Base-by-base conservation (phyloP, 1,139 yeast genomes). In the Blastobotrys elegans region DNA sequence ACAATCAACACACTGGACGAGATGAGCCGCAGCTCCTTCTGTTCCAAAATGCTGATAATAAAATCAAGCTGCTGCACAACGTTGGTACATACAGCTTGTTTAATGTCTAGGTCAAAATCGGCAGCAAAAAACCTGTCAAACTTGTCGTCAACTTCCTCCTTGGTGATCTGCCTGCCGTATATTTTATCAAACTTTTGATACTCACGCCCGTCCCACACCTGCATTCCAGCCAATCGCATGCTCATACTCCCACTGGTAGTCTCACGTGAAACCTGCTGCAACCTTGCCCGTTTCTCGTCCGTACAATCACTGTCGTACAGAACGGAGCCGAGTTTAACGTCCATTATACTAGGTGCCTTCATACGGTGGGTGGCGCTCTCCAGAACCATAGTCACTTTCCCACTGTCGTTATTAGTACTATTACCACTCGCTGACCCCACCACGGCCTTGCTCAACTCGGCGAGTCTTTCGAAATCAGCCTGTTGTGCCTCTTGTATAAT, bases 181-280 rank as follows among this genome's bases (percentile, higher is more conserved):
- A 66, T 59, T 63, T 89, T 90, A 58, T 84, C 79, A 54, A 34
- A 68, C 69, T 11, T 78, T 53, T 57, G 80, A 77, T 55, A 49
- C 0, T 67, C 71, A 21, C 61, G 50, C 0, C 56, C 56, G 40
- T 65, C 61, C 54, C 66, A 73, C 2, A 84, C 66, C 57, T 82
- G 83, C 95, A 92, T 86, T 0, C 98, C 98, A 56, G 97, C 90
- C 1, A 92, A 76, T 50, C 98, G 70, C 54, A 84, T 80, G 18
- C 79, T 75, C 17, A 86, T 69, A 1, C 82, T 68, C 0, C 97
- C 96, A 46, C 94, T 83, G 1, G 97, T 92, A 1, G 97, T 90
- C 0, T 71, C 54, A 1, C 67, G 62, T 38, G 94, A 76, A 0
- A 92, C 97, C 35, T 72, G 65, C 30, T 68, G 70, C 57, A 92